Conservation (phyloP, 2,329 filamentous ascomycete genomes). For the Cladosporium austrohemisphaericum region DNA sequence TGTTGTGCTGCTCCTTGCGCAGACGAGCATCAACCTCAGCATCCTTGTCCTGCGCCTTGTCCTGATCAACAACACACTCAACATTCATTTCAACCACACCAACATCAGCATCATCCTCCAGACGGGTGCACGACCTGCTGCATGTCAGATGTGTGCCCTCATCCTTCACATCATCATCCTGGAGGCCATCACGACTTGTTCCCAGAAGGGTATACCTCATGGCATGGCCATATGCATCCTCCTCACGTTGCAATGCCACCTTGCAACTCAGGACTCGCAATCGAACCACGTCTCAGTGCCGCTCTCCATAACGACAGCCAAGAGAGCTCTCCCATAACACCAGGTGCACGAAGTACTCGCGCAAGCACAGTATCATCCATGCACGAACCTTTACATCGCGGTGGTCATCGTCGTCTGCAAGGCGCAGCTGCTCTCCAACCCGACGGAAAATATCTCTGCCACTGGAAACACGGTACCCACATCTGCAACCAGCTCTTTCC, state of each 20-base stretch:
- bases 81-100: slow-evolving; percentile 1
- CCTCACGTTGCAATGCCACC: background rate
- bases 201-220: slow-evolving; percentile 4
- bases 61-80: no score
- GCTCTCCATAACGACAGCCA: slow-evolving; percentile 3
- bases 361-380: slow-evolving; percentile 14
- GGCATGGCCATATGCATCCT: slow-evolving; percentile 11
- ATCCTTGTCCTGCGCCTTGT: background rate
- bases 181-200: slow-evolving; percentile 2
- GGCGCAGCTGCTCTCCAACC: slow-evolving; percentile 9
- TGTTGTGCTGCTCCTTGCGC: slow-evolving; percentile 15
- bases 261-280: background rate
- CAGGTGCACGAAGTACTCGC: slow-evolving; percentile 9
- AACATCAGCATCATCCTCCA: slow-evolving; percentile 16
- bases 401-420: slow-evolving; percentile 16
- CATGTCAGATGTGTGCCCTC: slow-evolving; percentile 17
- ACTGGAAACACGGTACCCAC: slow-evolving; percentile 8
- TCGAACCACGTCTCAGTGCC: slow-evolving; percentile 12
- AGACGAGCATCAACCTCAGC: background rate
- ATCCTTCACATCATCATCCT: slow-evolving; percentile 13
- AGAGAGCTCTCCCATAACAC: slow-evolving; percentile 5
- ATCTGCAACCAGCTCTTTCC: slow-evolving; percentile 34
- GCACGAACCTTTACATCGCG: slow-evolving; percentile 6
- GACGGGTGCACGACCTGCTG: slow-evolving; percentile 16
- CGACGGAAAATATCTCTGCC: slow-evolving; percentile 14